Percentiles rank a stretch among this genome's conserved stretches.
phyloP scores from a whole-genome alignment of 2,329 filamentous ascomycete species.

The Apiospora kogelbergensis region DNA sequence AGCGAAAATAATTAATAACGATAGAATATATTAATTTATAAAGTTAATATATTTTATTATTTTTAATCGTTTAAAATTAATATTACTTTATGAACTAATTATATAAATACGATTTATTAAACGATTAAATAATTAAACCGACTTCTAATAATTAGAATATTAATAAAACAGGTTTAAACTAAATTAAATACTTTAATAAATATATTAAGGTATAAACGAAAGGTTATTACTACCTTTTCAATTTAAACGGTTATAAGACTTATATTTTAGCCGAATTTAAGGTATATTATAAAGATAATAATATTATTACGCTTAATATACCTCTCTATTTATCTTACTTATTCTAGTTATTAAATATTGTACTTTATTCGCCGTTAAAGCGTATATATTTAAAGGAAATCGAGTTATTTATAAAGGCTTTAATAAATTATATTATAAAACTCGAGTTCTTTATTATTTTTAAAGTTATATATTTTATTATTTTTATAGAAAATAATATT shows the following conservation, averaged over 20 bases:
- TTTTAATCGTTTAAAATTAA: not conserved
- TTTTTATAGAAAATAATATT: too few species aligned
- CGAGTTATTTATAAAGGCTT: too few species aligned
- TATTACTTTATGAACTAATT: not conserved
- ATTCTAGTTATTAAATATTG: not conserved
- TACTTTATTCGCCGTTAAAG: too few species aligned
- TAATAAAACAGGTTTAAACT: too few species aligned
- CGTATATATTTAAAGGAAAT: too few species aligned
- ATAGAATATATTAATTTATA: conserved; percentile 4
- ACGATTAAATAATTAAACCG: too few species aligned
- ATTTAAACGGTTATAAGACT: not conserved
- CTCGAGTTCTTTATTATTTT: too few species aligned
- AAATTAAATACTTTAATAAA: too few species aligned
- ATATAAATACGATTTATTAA: not conserved
- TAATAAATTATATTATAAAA: too few species aligned
- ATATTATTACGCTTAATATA: not conserved
- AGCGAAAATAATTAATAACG: not conserved
- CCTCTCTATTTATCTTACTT: not conserved
- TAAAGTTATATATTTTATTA: too few species aligned
- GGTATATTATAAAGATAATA: not conserved
- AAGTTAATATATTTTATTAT: not conserved
- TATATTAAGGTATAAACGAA: too few species aligned
- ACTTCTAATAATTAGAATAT: too few species aligned
- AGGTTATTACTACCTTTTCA: not conserved
- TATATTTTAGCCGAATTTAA: not conserved